Conservation (phyloP, 1,284 basidiomycete species). For the Ceratobasidium sp. region DNA sequence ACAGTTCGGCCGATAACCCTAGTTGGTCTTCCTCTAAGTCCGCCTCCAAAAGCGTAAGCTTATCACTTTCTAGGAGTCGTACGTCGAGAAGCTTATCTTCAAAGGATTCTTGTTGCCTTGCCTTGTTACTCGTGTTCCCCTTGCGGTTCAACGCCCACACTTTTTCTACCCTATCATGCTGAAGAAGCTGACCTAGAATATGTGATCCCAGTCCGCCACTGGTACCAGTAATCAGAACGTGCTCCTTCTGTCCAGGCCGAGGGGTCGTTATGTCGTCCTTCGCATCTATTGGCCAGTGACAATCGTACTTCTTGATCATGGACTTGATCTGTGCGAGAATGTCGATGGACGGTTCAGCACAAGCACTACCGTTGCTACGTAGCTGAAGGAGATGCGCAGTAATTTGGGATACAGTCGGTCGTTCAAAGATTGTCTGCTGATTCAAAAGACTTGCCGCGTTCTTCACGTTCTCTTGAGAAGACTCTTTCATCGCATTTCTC, state of each 20-base stretch:
- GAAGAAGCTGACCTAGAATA: slow-evolving; percentile 46
- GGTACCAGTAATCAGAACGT: slow-evolving; percentile 49
- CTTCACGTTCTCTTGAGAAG: not conserved
- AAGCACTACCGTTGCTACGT: not conserved
- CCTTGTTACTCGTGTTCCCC: not conserved
- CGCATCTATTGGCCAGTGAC: too few relatives aligned
- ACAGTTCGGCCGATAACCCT: slow-evolving; percentile 43
- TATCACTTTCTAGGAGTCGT: slow-evolving; percentile 10
- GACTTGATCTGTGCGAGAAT: not conserved
- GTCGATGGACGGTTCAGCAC: not conserved
- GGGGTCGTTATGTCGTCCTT: too few relatives aligned
- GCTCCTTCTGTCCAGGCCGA: too few relatives aligned
- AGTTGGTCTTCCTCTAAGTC: slow-evolving; percentile 44
- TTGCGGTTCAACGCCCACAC: slow-evolving; percentile 39
- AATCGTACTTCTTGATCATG: slow-evolving; percentile 1
- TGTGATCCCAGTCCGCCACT: slow-evolving; percentile 49
- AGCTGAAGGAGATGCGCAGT: not conserved
- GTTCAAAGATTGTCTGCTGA: slow-evolving; percentile 12
- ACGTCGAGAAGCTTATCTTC: slow-evolving; percentile 28
- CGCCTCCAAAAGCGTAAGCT: slow-evolving; percentile 43
- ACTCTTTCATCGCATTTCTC: not conserved
- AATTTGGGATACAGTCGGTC: not conserved
- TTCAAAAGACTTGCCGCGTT: not conserved
- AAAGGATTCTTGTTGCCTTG: slow-evolving; percentile 36
- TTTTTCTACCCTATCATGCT: slow-evolving; percentile 6